A percentile compares a stretch with the other conserved stretches of the same genome.
Conservation (phyloP, 2,329 filamentous ascomycete genomes). For the Passalora sequoiae region DNA sequence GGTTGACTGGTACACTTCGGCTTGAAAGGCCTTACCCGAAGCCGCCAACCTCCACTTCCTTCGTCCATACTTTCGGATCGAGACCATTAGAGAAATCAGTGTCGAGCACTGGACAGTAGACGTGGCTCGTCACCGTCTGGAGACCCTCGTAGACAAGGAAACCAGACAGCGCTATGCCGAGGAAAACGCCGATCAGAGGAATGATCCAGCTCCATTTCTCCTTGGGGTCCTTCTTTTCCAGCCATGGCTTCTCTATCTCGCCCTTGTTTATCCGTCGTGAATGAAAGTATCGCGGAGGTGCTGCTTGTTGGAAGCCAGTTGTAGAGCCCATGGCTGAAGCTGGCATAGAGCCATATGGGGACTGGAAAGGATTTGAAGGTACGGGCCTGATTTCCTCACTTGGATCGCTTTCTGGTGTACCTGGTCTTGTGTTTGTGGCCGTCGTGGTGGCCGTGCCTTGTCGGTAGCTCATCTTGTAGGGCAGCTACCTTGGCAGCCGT, state of each 20-base stretch:
- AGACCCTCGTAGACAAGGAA: conserved; percentile 74
- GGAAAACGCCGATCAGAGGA: conserved; percentile 63
- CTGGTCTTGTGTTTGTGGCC: conserved; percentile 34
- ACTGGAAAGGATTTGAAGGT: conserved; percentile 34
- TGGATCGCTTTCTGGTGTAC: conserved; percentile 35
- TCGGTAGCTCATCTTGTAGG: conserved; percentile 25
- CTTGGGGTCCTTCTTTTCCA: conserved; percentile 65
- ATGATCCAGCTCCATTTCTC: conserved; percentile 86
- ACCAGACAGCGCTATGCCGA: conserved; percentile 64
- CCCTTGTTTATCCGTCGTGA: conserved; percentile 68
- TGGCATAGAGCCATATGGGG: conserved; percentile 42
- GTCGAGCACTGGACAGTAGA: conserved; percentile 63
- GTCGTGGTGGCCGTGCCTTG: conserved; percentile 28
- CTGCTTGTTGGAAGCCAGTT: conserved; percentile 33
- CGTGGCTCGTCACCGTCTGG: conserved; percentile 61
- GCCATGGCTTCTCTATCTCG: conserved; percentile 71
- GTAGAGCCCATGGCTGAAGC: conserved; percentile 41
- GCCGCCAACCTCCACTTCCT: conserved; percentile 69
- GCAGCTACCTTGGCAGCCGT: conserved; percentile 1
- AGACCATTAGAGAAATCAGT: conserved; percentile 58
- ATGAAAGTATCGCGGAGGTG: conserved; percentile 57
- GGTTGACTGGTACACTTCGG: not conserved
- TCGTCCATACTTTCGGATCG: conserved; percentile 61
- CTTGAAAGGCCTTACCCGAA: conserved; percentile 57
- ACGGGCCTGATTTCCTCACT: conserved; percentile 25